Evolutionary conservation across 495 filamentous ascomycete genomes (phyloP).

Genomic region (Trichoderma erinaceum): DNA sequence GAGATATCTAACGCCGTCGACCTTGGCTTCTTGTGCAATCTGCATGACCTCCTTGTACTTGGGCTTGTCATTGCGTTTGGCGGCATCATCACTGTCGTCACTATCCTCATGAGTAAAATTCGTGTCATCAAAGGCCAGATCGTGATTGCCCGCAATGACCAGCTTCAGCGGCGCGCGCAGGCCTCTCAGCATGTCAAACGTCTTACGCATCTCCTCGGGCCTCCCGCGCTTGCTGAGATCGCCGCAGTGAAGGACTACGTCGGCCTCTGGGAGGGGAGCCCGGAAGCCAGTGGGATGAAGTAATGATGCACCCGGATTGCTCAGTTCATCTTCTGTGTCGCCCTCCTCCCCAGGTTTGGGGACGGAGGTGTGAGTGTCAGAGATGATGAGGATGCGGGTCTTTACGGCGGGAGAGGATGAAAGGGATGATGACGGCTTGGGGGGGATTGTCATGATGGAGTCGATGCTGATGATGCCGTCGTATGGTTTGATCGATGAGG

Average conservation of each 20-base stretch:
- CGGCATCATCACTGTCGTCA: conserved; percentile 18
- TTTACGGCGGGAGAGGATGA: conserved; percentile 15
- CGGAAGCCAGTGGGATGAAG: conserved; percentile 20
- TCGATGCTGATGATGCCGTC: neutral
- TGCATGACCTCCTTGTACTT: conserved; percentile 14
- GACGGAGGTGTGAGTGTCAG: conserved; percentile 52
- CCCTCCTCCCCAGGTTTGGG: neutral
- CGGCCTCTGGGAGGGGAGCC: conserved; percentile 38
- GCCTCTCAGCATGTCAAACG: conserved; percentile 45
- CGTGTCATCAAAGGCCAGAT: conserved; percentile 54
- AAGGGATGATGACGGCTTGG: neutral
- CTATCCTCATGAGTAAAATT: conserved; percentile 15
- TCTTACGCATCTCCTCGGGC: conserved; percentile 42
- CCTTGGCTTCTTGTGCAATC: conserved; percentile 33
- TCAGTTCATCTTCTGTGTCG: conserved; percentile 20
- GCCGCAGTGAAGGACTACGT: conserved; percentile 64
- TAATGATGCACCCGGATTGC: neutral
- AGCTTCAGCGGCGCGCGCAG: conserved; percentile 63
- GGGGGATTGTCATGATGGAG: neutral
- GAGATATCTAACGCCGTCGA: conserved; percentile 54
- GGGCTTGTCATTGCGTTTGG: neutral
- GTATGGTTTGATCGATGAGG: neutral
- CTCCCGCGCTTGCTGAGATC: conserved; percentile 59
- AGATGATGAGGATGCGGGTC: conserved; percentile 51
- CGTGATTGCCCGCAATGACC: conserved; percentile 73